Percentiles rank a stretch among this genome's conserved stretches.
These are phyloP conservation scores for Trichaptum fuscoviolaceum DNA, from an alignment of 768 basidiomycete species.

Conservation along the genomic window DNA sequence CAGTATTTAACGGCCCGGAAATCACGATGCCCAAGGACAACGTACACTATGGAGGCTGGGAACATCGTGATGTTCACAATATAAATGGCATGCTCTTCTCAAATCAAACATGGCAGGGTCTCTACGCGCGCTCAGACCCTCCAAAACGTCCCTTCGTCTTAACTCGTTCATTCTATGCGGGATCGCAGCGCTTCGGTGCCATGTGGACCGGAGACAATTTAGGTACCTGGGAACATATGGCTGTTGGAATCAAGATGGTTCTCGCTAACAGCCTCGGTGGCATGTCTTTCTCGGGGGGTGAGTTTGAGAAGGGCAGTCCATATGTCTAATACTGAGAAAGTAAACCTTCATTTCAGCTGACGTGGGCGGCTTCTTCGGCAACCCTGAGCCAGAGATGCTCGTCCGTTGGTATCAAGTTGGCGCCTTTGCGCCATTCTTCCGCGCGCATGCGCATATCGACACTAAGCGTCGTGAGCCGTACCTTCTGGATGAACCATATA, in stretches of 20 bases:
- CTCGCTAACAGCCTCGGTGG: constrained; percentile 84
- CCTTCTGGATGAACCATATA: constrained; percentile 85
- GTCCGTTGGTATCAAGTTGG: constrained; percentile 98
- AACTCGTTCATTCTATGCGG: constrained; percentile 91
- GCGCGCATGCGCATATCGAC: constrained; percentile 97
- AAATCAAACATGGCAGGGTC: constrained; percentile 77
- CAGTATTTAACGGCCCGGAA: constrained; percentile 98
- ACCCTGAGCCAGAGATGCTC: constrained; percentile 91
- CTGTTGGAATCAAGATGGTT: constrained; percentile 89
- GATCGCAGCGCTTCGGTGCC: constrained; percentile 92
- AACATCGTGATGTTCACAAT: constrained; percentile 96
- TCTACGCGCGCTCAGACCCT: constrained; percentile 66
- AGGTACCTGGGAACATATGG: constrained; percentile 97
- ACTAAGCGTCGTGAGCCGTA: constrained; percentile 97
- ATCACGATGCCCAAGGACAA: constrained; percentile 76
- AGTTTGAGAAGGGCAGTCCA: constrained; percentile 24
- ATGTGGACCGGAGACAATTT: constrained; percentile 99
- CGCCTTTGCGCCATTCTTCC: constrained; percentile 94
- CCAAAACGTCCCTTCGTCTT: constrained; percentile 91
- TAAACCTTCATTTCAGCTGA: constrained; percentile 58
- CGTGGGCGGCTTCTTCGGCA: constrained; percentile 98
- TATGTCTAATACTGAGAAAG: neutral
- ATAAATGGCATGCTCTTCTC: constrained; percentile 95
- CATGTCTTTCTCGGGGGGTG: constrained; percentile 88
- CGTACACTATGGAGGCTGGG: constrained; percentile 92